Evolutionary conservation across 1,284 basidiomycete genomes (phyloP), one percentile per base, ranked within the genome.

Genomic region (Cryptococcus neoformans): DNA sequence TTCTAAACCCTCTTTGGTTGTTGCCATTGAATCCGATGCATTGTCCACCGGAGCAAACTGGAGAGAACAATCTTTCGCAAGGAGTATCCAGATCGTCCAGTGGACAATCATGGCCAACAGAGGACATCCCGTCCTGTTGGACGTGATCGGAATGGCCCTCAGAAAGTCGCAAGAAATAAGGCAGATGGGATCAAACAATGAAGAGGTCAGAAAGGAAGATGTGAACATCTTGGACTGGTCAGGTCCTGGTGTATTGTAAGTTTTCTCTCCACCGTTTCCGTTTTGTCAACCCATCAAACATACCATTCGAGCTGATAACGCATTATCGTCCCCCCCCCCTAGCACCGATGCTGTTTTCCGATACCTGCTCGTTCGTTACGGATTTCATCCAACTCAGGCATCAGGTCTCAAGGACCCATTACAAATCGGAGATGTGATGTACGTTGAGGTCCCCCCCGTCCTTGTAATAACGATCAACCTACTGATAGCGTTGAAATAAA

Each of bases 71-170:
- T 56, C 57, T 2, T 70, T 62, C 49, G 61, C 54, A 11, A 47
- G 69, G 6, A 62, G 62, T 6, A 44, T 70, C 2, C 67, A 68
- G 46, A 21, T 72, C 42, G 63, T 63, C 0, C 70, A 72, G 54
- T 72, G 70, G 70, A 64, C 67, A 2, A 62, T 72, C 9, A 42
- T 60, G 10, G 62, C 65, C 2, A 60, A 61, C 34, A 54, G 52
- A 16, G 60, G 59, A 4, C 70, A 72, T 56, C 70, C 70, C 1
- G 58, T 72, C 28, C 52, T 72, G 14, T 49, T 72, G 14, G 70
- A 72, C 44, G 65, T 68, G 4, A 54, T 67, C 6, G 56, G 63
- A 46, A 47, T 57, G 21, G 65, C 62, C 0, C 51, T 72, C 36
- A 35, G 58, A 12, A 55, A 53, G n/a, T 54, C 63, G 8, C 49